Conservation (phyloP, 768 basidiomycete genomes). For the Lactarius evosmus region DNA sequence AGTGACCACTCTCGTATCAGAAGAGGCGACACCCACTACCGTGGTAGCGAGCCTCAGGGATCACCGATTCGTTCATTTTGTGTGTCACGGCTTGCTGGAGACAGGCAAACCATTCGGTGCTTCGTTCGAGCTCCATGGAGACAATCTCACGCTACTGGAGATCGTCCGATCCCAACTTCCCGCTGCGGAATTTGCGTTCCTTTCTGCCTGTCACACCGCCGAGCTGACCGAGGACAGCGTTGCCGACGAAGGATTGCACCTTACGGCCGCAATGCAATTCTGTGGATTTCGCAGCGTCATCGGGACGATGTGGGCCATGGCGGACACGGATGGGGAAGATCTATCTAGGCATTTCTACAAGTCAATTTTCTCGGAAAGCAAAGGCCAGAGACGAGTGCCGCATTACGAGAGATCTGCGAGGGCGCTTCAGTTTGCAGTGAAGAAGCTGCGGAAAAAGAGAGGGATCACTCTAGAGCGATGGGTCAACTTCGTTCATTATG, state of each 20-base stretch:
- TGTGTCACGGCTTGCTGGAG: constrained; percentile 2
- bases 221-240: background rate
- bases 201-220: background rate
- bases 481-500: background rate
- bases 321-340: background rate
- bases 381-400: background rate
- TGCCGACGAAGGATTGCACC: background rate
- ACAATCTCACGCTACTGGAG: background rate
- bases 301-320: background rate
- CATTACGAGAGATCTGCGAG: background rate
- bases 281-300: background rate
- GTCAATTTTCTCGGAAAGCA: background rate
- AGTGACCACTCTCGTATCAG: background rate
- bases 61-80: constrained; percentile 1
- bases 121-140: background rate
- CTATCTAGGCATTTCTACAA: background rate
- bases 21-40: background rate
- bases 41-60: background rate
- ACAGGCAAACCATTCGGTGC: constrained; percentile 2
- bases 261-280: background rate
- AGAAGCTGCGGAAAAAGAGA: background rate
- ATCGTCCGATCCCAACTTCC: background rate
- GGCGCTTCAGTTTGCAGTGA: background rate
- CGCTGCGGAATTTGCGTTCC: background rate
- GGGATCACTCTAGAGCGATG: background rate